Base-by-base conservation (phyloP, 2,329 filamentous ascomycete species). In the Aspergillus udagawae region DNA sequence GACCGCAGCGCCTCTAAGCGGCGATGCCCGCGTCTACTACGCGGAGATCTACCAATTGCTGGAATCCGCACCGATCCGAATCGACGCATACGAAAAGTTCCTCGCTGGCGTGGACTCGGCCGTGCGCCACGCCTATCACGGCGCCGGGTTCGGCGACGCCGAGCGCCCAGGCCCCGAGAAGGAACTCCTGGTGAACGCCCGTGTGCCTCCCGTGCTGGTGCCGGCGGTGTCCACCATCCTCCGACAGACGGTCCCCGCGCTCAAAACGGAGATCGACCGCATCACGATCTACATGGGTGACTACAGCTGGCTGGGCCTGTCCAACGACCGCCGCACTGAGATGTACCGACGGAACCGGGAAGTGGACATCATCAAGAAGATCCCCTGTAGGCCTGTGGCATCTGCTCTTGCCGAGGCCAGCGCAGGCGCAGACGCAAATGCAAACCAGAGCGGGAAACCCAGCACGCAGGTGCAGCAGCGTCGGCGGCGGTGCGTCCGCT, bases 281-380 rank as follows among this genome's bases (percentile, higher is more conserved):
- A 83, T 86, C 9, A 82, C 82, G 59, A 79, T 96, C 51, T 90
- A 89, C 74, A 89, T 91, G 73, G 83, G 84, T 51, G 85, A 94
- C 68, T 90, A 86, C 55, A 80, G 80, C 51, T 83, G 90, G 69
- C 78, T 94, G 10, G 88, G 88, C 4, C 77, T 91, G 14, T 80
- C 82, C 9, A 82, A 86, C 53, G 84, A 86, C 58, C 73, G 74
- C 14, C 75, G 77, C 20, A 83, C 81, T 4, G 83, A 85, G 61
- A 73, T 81, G 9, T 90, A 87, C 71, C 83, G 83, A 60, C 79
- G 81, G n/a, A 76, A 79, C 29, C 80, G 86, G 67, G 79, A 88
- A 25, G 77, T 81, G 8, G 84, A 86, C 66, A 79, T 83, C 28
- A 73, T 85, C 38, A 79, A 81, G 68, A 86, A 82, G 74, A 73